These are phyloP conservation scores for Annona cherimola DNA, from an alignment of 164 flowering plant species.

Conservation along the genomic window DNA sequence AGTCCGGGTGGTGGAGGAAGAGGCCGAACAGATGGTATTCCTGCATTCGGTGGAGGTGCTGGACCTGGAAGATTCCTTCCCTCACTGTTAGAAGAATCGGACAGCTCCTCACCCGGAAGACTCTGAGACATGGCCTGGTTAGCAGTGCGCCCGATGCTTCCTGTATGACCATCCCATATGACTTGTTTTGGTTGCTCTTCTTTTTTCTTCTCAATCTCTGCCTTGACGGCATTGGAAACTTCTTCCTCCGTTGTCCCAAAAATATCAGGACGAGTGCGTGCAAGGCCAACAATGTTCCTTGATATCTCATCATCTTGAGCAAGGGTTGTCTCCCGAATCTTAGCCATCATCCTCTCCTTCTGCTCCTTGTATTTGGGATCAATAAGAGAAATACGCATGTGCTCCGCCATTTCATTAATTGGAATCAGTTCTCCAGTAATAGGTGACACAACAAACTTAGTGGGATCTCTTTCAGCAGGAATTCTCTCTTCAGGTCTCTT, in stretches of 20 bases:
- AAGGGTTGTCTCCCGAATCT: conserved; percentile 93
- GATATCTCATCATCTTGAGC: conserved; percentile 97
- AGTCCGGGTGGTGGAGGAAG: conserved; percentile 92
- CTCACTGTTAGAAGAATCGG: conserved; percentile 37
- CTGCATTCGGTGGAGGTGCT: conserved; percentile 82
- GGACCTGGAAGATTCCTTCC: conserved; percentile 71
- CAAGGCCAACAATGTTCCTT: conserved; percentile 92
- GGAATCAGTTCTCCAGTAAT: conserved; percentile 91
- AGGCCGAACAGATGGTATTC: conserved; percentile 71
- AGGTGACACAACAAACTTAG: conserved; percentile 87
- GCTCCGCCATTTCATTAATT: conserved; percentile 94
- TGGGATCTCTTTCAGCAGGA: conserved; percentile 81
- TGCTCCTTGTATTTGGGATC: conserved; percentile 99
- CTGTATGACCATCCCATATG: conserved; percentile 99
- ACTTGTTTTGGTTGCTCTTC: conserved; percentile 98
- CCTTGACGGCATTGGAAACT: conserved; percentile 99
- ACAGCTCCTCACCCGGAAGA: conserved; percentile 54
- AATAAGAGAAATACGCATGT: conserved; percentile 95
- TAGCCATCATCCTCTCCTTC: conserved; percentile 97
- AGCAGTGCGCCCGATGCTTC: conserved; percentile 97
- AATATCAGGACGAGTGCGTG: conserved; percentile 94
- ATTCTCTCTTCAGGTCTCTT: conserved; percentile 97
- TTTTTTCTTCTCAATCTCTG: conserved; percentile 93
- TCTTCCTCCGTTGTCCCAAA: conserved; percentile 99
- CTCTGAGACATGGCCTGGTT: conserved; percentile 91